A percentile compares a stretch with the other conserved stretches of the same genome.
These are phyloP conservation scores for Lyophyllum atratum DNA, from an alignment of 768 basidiomycete species.

Conservation along the genomic window DNA sequence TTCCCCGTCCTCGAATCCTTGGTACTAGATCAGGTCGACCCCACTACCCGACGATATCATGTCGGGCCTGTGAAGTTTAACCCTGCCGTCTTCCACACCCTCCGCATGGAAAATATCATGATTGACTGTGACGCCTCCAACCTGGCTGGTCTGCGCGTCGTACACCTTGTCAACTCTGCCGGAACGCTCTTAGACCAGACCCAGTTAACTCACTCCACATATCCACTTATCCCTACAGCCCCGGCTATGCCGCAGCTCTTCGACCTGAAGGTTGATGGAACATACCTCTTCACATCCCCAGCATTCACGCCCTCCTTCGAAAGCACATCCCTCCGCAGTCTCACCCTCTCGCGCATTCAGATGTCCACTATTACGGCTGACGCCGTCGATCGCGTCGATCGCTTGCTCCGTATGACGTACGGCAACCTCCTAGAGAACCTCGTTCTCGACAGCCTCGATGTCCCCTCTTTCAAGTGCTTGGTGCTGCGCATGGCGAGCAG, in stretches of 20 bases:
- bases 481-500: not conserved
- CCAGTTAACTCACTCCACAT: conserved; percentile 8
- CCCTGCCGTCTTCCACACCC: not conserved
- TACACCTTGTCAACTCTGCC: conserved; percentile 4
- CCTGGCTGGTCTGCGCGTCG: conserved; percentile 1
- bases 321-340: not conserved
- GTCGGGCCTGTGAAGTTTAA: conserved; percentile 11
- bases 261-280: not conserved
- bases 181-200: conserved; percentile 12
- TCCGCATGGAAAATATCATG: conserved; percentile 1
- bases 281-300: not conserved
- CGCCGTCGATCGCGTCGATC: not conserved
- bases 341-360: not conserved
- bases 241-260: conserved; percentile 6
- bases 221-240: conserved; percentile 7
- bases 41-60: not conserved
- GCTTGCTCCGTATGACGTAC: conserved; percentile 1
- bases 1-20: not conserved
- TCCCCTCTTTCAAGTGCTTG: not conserved
- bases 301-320: conserved; percentile 5
- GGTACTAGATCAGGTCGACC: conserved; percentile 2
- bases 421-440: not conserved
- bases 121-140: conserved; percentile 8
- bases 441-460: not conserved
- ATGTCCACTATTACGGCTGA: not conserved